Evolutionary conservation across 768 basidiomycete species (phyloP).

Genomic region (Hericium coralloides): DNA sequence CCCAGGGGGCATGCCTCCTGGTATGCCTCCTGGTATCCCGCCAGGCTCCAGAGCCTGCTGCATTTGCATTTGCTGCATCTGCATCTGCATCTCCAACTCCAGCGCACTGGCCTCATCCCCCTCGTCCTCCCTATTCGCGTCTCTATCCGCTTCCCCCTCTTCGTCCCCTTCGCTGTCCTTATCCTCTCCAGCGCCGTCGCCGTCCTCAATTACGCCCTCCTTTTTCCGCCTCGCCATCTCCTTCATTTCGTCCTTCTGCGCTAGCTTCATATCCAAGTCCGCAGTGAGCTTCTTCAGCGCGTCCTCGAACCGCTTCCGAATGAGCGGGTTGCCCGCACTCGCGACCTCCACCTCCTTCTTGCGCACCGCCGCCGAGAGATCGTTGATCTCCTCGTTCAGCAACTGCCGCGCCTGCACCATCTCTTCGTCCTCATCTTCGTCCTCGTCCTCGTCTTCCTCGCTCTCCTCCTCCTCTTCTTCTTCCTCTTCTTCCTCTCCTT

Average conservation of each 20-base stretch:
- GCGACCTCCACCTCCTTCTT: conserved; percentile 82
- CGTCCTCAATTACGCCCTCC: conserved; percentile 47
- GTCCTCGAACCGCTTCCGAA: conserved; percentile 92
- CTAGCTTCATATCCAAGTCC: conserved; percentile 78
- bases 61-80: not conserved
- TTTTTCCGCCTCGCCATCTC: conserved; percentile 66
- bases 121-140: conserved; percentile 21
- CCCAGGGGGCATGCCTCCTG: no score
- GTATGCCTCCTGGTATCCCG: not conserved
- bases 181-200: conserved; percentile 29
- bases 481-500: conserved; percentile 52
- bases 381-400: conserved; percentile 81
- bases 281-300: conserved; percentile 79
- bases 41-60: not conserved
- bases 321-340: conserved; percentile 78
- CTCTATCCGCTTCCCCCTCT: conserved; percentile 23
- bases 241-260: conserved; percentile 71
- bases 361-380: conserved; percentile 79
- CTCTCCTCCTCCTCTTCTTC: conserved; percentile 61
- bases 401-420: conserved; percentile 64
- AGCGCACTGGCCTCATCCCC: conserved; percentile 19
- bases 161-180: conserved; percentile 28
- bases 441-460: conserved; percentile 39
- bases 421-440: conserved; percentile 79
- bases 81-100: not conserved